Conservation (phyloP, 2,329 filamentous ascomycete genomes). For the Fusarium domesticum region DNA sequence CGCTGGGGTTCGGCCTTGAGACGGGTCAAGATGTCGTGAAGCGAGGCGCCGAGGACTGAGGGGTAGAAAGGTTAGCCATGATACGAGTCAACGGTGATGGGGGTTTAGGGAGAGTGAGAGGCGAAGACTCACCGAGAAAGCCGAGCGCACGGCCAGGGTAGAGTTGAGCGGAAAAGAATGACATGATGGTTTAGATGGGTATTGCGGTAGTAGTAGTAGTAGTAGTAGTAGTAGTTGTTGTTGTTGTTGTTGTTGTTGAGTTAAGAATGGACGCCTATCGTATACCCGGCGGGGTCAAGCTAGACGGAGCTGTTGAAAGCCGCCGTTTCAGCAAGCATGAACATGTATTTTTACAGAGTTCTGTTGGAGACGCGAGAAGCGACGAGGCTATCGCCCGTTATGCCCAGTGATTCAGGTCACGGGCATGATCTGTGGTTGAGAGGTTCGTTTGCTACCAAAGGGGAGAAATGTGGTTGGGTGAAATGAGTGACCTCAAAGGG, state of each 20-base stretch:
- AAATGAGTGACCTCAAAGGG: not conserved
- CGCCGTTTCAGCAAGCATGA: not conserved
- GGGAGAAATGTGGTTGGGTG: constrained; percentile 14
- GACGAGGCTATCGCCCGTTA: not conserved
- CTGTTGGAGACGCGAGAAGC: not conserved
- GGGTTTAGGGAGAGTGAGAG: not conserved
- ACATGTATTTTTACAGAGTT: not conserved
- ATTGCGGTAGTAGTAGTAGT: too few species aligned
- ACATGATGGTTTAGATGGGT: constrained; percentile 34
- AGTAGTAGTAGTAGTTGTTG: not conserved
- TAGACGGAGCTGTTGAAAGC: not conserved
- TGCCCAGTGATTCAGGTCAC: constrained; percentile 11
- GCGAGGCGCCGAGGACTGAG: constrained; percentile 79
- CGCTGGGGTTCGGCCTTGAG: constrained; percentile 82
- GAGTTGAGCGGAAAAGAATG: constrained; percentile 59
- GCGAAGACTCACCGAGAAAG: constrained; percentile 47
- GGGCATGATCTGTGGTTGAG: constrained; percentile 8
- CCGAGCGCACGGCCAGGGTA: constrained; percentile 64
- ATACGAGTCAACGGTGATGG: not conserved
- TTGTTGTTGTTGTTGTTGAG: not conserved
- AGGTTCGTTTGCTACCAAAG: constrained; percentile 7
- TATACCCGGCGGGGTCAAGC: not conserved
- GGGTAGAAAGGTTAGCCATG: not conserved
- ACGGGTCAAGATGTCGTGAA: constrained; percentile 84
- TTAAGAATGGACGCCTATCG: not conserved